phyloP scores from a whole-genome alignment of 768 basidiomycete species.

The Cystofilobasidium bisporidii region DNA sequence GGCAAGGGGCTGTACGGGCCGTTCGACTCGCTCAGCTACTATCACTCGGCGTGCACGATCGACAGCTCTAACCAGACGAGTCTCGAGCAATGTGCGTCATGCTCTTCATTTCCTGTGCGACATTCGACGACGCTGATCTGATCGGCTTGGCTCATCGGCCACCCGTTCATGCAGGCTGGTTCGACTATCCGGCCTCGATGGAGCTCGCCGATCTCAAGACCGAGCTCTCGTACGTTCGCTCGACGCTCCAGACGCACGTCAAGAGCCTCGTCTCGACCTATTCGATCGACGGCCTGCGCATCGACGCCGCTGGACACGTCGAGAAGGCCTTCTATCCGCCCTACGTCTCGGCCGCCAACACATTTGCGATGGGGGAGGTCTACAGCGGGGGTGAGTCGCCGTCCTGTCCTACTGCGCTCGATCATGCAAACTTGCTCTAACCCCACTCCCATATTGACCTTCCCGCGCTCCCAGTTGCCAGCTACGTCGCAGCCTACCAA shows the following conservation, averaged over 20 bases:
- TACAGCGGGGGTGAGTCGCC: conserved; percentile 17
- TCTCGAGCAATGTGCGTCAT: conserved; percentile 22
- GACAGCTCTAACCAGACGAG: neutral
- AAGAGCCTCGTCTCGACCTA: conserved; percentile 19
- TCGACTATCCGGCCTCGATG: neutral
- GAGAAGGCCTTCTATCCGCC: conserved; percentile 13
- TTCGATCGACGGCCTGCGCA: conserved; percentile 16
- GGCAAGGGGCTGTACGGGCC: conserved; percentile 14
- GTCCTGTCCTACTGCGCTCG: neutral
- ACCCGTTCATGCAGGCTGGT: conserved; percentile 18
- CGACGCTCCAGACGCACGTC: conserved; percentile 6
- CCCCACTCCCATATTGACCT: neutral
- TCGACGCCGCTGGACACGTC: conserved; percentile 22
- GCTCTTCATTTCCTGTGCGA: neutral
- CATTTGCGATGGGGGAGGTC: conserved; percentile 21
- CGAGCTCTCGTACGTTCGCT: neutral
- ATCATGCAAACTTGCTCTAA: too few species aligned
- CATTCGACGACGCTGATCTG: neutral
- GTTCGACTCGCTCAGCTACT: conserved; percentile 7
- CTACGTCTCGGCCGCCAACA: neutral
- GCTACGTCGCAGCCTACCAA: conserved; percentile 37
- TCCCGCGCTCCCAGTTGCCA: neutral
- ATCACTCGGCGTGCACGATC: conserved; percentile 19
- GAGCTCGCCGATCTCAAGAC: conserved; percentile 24
- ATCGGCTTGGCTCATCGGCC: neutral